Conservation (phyloP, 805 yeast species). For the Saccharomycopsis selenospora region DNA sequence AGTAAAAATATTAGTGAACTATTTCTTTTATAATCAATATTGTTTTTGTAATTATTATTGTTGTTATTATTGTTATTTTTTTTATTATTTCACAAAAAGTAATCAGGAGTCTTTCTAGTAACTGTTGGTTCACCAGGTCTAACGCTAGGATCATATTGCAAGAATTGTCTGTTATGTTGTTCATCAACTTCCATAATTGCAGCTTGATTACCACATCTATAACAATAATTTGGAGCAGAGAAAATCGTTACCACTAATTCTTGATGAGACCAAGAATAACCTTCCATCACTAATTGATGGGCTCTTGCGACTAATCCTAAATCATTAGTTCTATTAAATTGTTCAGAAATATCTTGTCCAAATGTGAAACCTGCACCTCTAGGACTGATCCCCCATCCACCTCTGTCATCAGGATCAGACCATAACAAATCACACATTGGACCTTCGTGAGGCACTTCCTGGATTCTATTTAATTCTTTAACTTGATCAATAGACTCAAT, state of each 20-base stretch:
- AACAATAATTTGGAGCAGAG: constrained; percentile 94
- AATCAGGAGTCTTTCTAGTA: constrained; percentile 94
- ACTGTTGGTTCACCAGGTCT: constrained; percentile 98
- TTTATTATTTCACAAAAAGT: constrained; percentile 54
- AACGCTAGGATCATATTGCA: constrained; percentile 94
- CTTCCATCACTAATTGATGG: constrained; percentile 97
- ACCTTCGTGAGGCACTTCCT: constrained; percentile 96
- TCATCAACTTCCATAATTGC: constrained; percentile 98
- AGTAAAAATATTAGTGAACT: no score
- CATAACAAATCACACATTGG: constrained; percentile 95
- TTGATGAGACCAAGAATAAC: constrained; percentile 91
- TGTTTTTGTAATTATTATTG: no score
- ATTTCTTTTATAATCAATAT: no score
- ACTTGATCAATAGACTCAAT: constrained; percentile 90
- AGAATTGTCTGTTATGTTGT: constrained; percentile 79
- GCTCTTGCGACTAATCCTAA: constrained; percentile 85
- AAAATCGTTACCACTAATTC: constrained; percentile 91
- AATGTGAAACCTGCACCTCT: constrained; percentile 98
- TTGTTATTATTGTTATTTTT: neutral
- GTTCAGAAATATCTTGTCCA: constrained; percentile 92
- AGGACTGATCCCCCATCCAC: constrained; percentile 97
- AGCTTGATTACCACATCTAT: constrained; percentile 96
- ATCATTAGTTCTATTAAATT: constrained; percentile 86
- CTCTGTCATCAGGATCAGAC: constrained; percentile 97
- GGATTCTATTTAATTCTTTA: constrained; percentile 81